Evolutionary conservation across 768 basidiomycete genomes (phyloP).

Genomic region (Psilocybe cyanescens): DNA sequence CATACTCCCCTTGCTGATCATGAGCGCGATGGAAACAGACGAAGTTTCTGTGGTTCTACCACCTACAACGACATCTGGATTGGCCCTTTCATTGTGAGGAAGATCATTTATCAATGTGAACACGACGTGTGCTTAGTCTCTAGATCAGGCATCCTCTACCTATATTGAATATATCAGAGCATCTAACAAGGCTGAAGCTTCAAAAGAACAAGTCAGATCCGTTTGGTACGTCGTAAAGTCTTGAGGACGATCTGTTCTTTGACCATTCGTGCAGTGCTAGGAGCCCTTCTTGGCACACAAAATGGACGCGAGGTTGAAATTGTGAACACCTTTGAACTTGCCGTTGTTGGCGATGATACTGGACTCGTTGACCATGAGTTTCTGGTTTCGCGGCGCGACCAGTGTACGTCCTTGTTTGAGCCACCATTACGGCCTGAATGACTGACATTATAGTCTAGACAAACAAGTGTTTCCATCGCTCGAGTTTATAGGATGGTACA

Average conservation of each 20-base stretch:
- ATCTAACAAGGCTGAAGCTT: slow-evolving; percentile 84
- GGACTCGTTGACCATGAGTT: slow-evolving; percentile 80
- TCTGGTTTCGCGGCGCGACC: slow-evolving; percentile 80
- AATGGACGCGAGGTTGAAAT: slow-evolving; percentile 96
- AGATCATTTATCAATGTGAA: not conserved
- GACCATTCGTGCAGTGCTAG: slow-evolving; percentile 63
- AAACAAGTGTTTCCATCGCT: slow-evolving; percentile 98
- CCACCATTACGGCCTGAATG: not conserved
- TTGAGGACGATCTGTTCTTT: slow-evolving; percentile 5
- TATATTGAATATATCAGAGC: slow-evolving; percentile 96
- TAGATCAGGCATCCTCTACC: slow-evolving; percentile 87
- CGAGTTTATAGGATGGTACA: slow-evolving; percentile 99
- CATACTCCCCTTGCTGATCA: slow-evolving; percentile 22
- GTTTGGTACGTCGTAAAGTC: slow-evolving; percentile 55
- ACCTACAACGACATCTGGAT: slow-evolving; percentile 70
- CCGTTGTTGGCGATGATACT: slow-evolving; percentile 54
- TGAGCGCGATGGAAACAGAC: slow-evolving; percentile 78
- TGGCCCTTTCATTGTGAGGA: slow-evolving; percentile 75
- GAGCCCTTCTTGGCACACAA: slow-evolving; percentile 93
- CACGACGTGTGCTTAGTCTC: slow-evolving; percentile 20
- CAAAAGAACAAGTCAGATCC: slow-evolving; percentile 64
- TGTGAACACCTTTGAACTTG: slow-evolving; percentile 94
- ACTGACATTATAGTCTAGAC: slow-evolving; percentile 52
- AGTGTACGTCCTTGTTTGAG: slow-evolving; percentile 55
- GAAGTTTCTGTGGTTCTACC: slow-evolving; percentile 77